These are phyloP conservation scores for Ilex paraguariensis DNA, from an alignment of 305 asterid species.

Conservation along the genomic window DNA sequence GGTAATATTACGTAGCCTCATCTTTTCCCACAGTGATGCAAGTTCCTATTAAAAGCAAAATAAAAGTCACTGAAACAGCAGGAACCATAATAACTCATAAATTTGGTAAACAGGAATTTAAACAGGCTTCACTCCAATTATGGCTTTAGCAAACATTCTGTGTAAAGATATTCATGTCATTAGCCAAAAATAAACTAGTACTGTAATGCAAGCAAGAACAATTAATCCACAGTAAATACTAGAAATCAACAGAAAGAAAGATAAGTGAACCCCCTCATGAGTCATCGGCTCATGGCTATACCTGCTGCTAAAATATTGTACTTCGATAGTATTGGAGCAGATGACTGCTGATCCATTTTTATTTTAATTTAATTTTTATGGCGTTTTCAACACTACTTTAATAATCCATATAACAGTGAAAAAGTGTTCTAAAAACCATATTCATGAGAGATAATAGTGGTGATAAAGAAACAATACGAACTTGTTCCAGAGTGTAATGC, in stretches of 20 bases:
- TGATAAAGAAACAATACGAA: slow-evolving; percentile 14
- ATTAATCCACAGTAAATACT: too few relatives aligned
- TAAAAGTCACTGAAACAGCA: slow-evolving; percentile 11
- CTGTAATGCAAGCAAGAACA: too few relatives aligned
- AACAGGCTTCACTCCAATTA: background rate
- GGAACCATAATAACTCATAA: slow-evolving; percentile 8
- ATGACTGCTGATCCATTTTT: background rate
- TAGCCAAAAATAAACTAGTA: too few relatives aligned
- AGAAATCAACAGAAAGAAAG: too few relatives aligned
- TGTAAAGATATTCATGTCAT: background rate
- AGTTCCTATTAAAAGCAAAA: slow-evolving; percentile 53
- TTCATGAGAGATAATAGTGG: too few relatives aligned
- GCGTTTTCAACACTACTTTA: background rate
- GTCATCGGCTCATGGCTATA: too few relatives aligned
- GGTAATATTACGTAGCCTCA: slow-evolving; percentile 68
- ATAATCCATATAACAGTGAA: slow-evolving; percentile 1
- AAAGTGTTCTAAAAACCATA: slow-evolving; percentile 4
- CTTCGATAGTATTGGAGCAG: too few relatives aligned
- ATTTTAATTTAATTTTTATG: too few relatives aligned
- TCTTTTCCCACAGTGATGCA: slow-evolving; percentile 79
- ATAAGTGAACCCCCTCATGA: too few relatives aligned
- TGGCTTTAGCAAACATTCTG: background rate
- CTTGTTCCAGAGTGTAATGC: slow-evolving; percentile 83
- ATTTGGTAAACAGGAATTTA: slow-evolving; percentile 5
- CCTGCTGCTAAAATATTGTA: too few relatives aligned